Percentiles rank a stretch among this genome's conserved stretches.
Evolutionary conservation across 208 protist species (phyloP).

Genomic region (Crithidia sp.): DNA sequence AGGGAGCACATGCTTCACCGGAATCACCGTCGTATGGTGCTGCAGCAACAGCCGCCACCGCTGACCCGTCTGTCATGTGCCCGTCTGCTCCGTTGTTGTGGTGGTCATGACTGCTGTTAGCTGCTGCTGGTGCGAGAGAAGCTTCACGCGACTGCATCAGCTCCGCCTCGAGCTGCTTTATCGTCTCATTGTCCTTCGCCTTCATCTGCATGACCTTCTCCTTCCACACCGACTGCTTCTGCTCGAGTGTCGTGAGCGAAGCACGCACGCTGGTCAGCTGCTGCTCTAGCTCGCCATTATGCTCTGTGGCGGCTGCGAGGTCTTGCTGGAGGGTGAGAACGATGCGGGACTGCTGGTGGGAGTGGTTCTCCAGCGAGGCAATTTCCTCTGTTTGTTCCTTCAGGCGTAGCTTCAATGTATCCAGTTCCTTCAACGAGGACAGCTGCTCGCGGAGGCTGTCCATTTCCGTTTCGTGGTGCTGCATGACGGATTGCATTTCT

Average conservation of each 20-base stretch:
- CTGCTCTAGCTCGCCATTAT: conserved; percentile 18
- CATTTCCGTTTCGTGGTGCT: conserved; percentile 25
- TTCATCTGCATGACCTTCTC: conserved; percentile 61
- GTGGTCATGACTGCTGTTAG: too few relatives aligned
- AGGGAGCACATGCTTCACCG: neutral
- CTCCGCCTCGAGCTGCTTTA: conserved; percentile 35
- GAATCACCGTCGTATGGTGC: too few relatives aligned
- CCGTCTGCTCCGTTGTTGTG: too few relatives aligned
- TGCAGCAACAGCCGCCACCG: too few relatives aligned
- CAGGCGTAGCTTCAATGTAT: conserved; percentile 10
- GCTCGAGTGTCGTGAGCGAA: conserved; percentile 17
- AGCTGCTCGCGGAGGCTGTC: conserved; percentile 13
- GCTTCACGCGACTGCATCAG: conserved; percentile 21
- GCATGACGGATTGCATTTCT: conserved; percentile 34
- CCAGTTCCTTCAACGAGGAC: conserved; percentile 18
- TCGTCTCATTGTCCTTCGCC: conserved; percentile 43
- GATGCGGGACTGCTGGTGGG: conserved; percentile 27
- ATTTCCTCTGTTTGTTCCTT: conserved; percentile 20
- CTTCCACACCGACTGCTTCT: conserved; percentile 50
- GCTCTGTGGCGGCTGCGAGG: conserved; percentile 5
- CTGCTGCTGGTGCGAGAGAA: neutral
- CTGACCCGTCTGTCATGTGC: too few relatives aligned
- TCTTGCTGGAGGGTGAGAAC: conserved; percentile 30
- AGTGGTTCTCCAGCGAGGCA: conserved; percentile 41
- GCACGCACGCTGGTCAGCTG: conserved; percentile 22